Base-by-base conservation (phyloP, 163 green algal species). In the Volvox carteri region DNA sequence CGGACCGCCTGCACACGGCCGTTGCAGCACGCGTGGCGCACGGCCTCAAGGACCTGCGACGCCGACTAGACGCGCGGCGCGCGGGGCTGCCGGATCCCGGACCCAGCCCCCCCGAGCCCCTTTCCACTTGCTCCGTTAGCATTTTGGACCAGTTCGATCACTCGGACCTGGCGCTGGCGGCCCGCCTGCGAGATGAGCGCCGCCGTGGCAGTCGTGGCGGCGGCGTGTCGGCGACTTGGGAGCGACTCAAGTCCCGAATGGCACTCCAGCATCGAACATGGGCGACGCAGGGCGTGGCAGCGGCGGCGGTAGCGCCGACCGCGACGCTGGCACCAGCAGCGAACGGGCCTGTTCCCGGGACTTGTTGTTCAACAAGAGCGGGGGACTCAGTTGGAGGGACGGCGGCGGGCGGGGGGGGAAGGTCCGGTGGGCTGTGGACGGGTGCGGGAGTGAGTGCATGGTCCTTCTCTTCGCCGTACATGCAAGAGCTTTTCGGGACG, bases 1-100 rank as follows among this genome's bases (percentile, higher is more conserved):
- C 94, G 8, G 89, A 92, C 65, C 50, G 50, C 37, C 75, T 92
- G 50, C 76, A 92, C 67, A 87, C 50, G 11, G 89, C 89, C 19
- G 35, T 92, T 5, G 84, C 89, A 33, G 67, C 65, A 11, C 90
- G 90, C 44, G 77, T 93, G 8, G 65, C 52, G 21, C 52, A 54
- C 46, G 35, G 39, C n/a, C 84, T 89, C 30, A 28, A 46, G 3
- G 33, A 84, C 84, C 84, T 89, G 25, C 41, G 67, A 28, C 48
- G 48, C n/a, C 48, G 48, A 14, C 83, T 88, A 52, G 83, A 88
- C 68, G 83, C 83, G 12, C 48, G 37, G 25, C 67, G 83, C 35
- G 50, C 48, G 8, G 83, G 83, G 1, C 83, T 50, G 48, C 83
- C 83, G 28, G 67, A 88, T 39, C 48, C 83, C 21, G 78, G 39